These are phyloP conservation scores for Murraya paniculata DNA, from an alignment of 345 rosid species.

Conservation along the genomic window DNA sequence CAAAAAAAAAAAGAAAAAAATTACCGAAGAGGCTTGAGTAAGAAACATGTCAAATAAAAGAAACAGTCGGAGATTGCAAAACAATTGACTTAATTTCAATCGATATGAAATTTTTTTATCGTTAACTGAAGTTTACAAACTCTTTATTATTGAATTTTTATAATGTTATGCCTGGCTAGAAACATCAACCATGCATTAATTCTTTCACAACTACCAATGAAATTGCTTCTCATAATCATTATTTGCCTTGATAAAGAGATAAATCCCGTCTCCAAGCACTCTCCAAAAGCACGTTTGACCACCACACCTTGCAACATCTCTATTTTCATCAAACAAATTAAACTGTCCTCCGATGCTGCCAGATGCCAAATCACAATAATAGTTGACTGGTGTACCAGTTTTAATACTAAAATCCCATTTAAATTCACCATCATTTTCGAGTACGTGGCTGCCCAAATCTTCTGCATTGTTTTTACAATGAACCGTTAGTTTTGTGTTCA, in stretches of 20 bases:
- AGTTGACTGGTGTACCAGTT: background rate
- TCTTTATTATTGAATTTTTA: no score
- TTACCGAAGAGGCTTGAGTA: no score
- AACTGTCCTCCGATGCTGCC: slow-evolving; percentile 1
- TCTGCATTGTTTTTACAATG: background rate
- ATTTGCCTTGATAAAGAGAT: background rate
- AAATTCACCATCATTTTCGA: background rate
- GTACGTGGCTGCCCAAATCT: background rate
- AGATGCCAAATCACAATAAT: slow-evolving; percentile 11
- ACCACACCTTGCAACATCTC: slow-evolving; percentile 1
- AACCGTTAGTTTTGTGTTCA: background rate
- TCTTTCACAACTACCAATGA: background rate
- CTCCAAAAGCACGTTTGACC: slow-evolving; percentile 10
- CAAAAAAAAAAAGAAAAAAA: no score
- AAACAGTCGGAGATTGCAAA: no score
- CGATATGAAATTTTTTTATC: no score
- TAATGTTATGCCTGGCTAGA: no score
- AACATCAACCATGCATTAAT: no score
- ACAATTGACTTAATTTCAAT: no score
- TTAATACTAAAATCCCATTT: background rate
- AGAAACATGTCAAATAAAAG: no score
- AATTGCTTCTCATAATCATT: slow-evolving; percentile 8
- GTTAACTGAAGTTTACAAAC: no score
- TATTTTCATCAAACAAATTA: background rate
- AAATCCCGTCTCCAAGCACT: slow-evolving; percentile 2